Evolutionary conservation across 139 green algal species (phyloP).

Genomic region (Choricystis sp.): DNA sequence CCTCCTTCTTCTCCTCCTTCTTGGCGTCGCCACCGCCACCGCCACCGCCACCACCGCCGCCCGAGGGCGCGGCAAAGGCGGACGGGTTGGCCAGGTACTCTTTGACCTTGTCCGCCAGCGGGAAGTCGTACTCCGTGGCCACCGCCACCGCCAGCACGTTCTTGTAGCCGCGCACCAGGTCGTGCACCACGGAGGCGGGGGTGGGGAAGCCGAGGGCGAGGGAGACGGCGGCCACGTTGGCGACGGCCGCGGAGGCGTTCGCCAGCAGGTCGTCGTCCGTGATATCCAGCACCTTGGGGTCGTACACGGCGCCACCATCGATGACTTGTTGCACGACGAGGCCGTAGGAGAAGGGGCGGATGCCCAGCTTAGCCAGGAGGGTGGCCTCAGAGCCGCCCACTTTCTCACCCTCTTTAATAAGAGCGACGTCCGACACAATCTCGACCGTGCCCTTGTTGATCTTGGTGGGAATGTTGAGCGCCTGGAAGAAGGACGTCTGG

Average conservation of each 20-base stretch:
- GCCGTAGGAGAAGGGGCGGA: constrained; percentile 98
- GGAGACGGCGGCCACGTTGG: constrained; percentile 73
- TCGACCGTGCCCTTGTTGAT: constrained; percentile 98
- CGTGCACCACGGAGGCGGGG: constrained; percentile 77
- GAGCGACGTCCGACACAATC: constrained; percentile 75
- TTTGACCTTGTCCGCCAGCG: constrained; percentile 87
- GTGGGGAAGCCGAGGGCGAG: constrained; percentile 75
- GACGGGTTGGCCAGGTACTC: constrained; percentile 69
- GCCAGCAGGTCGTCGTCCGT: constrained; percentile 76
- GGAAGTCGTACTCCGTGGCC: constrained; percentile 87
- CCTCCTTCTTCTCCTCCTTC: constrained; percentile 39
- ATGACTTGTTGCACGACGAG: constrained; percentile 62
- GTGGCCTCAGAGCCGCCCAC: constrained; percentile 92
- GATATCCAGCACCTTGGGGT: constrained; percentile 84
- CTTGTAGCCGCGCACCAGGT: constrained; percentile 96
- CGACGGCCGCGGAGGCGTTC: constrained; percentile 43
- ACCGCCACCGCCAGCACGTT: constrained; percentile 87
- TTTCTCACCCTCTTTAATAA: constrained; percentile 75
- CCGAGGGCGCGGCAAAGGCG: constrained; percentile 47
- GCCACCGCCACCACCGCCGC: constrained; percentile 24
- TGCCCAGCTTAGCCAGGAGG: constrained; percentile 92
- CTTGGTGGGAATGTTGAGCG: constrained; percentile 99
- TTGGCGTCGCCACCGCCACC: constrained; percentile 12
- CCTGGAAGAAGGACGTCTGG: constrained; percentile 99
- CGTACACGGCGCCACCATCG: constrained; percentile 71